These are phyloP conservation scores for Tarenaya hassleriana DNA, from an alignment of 345 rosid species.

Conservation along the genomic window DNA sequence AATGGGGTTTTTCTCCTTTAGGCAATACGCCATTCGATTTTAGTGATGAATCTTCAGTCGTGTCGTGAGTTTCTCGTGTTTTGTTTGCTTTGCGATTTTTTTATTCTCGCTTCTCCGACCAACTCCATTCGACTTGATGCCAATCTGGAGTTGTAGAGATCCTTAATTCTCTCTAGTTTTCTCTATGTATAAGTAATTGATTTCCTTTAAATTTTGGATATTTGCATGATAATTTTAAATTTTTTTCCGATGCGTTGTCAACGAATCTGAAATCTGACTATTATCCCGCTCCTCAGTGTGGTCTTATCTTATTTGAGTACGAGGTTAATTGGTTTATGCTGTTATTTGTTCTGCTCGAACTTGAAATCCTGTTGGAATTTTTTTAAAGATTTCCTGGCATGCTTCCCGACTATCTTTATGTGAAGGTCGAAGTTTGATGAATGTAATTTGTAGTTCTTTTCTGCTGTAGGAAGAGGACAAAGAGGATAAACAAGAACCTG, in stretches of 20 bases:
- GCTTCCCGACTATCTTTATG: too few relatives aligned
- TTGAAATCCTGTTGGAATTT: too few relatives aligned
- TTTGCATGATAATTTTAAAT: slow-evolving; percentile 1
- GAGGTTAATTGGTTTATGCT: too few relatives aligned
- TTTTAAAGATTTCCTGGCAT: too few relatives aligned
- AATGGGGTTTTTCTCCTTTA: neutral
- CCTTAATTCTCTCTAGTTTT: neutral
- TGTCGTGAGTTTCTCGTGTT: neutral
- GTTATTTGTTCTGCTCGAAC: too few relatives aligned
- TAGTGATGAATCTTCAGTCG: neutral
- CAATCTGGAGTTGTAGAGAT: slow-evolving; percentile 8
- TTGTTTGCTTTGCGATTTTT: neutral
- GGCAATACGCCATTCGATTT: too few relatives aligned
- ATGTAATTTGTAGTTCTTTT: slow-evolving; percentile 9
- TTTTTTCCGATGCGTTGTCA: neutral
- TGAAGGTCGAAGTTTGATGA: slow-evolving; percentile 9
- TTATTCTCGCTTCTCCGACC: neutral
- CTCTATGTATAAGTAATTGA: neutral
- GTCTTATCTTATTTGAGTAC: too few relatives aligned
- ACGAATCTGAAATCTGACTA: too few relatives aligned
- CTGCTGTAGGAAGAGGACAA: slow-evolving; percentile 30
- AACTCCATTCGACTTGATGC: neutral
- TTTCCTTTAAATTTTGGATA: slow-evolving; percentile 2
- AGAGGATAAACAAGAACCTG: slow-evolving; percentile 33
- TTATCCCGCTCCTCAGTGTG: too few relatives aligned